Base-by-base conservation (phyloP, 352 stramenopile species). In the Phytophthora melonis region DNA sequence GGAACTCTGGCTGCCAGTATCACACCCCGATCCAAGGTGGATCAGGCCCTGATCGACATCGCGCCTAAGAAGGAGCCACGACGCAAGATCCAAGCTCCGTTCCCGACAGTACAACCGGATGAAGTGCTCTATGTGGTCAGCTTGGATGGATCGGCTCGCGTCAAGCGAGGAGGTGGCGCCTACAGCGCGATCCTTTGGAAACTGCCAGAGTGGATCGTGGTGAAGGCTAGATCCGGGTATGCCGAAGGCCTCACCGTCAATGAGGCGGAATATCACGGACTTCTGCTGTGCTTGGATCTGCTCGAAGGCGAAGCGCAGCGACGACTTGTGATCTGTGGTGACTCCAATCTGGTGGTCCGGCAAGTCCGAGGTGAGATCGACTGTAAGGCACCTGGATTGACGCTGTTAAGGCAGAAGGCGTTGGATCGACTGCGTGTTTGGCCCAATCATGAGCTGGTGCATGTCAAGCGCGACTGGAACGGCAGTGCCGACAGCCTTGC, bases 121-220 rank as follows among this genome's bases (percentile, higher is more conserved):
- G 45, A 66, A 18, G 45, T 49, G 3, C 43, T 66, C 13, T 47
- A 21, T 2, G 58, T 58, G 10, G 25, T 66, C 5, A 66, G 43
- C 16, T 66, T 58, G 16, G 43, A 66, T 25, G 58, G 45, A 50
- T 58, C 58, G 3, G 58, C 58, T 0, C 16, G 47, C 19, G 43
- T 57, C 11, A 66, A 66, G 25, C 25, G 58, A 21, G 19, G 18
- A 8, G 58, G 27, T 4, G 58, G 43, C 11, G 58, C 43, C 1
- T 66, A 57, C 18, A 47, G 43, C 7, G 58, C 58, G 27, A 66
- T 49, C 47, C 9, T 57, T 0, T 66, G 58, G 45, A 57, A 58
- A 19, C 23, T 57, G 9, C 58, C 58, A 1, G 47, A 34, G 7
- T 66, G 45, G 58, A 47, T 3, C 9, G 27, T 66, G 3, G 43